Percentiles rank a stretch among this genome's conserved stretches.
Conservation (phyloP, 2,329 filamentous ascomycete species). For the Fusarium begoniae region DNA sequence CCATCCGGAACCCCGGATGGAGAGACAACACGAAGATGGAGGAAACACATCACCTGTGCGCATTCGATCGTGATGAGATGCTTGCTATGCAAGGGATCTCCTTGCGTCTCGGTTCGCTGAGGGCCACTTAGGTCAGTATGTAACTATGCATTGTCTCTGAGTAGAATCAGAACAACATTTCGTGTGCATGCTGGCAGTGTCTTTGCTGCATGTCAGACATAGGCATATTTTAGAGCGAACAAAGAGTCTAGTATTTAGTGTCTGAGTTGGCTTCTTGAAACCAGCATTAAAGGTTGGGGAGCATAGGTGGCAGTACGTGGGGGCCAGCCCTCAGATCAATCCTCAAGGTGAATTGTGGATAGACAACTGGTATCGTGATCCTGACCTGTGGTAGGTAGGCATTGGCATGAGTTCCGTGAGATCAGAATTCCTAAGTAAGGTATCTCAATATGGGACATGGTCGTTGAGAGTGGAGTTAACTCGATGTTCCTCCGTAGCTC, state of each 20-base stretch:
- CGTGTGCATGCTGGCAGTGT: background rate
- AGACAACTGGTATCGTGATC: background rate
- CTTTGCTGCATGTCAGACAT: background rate
- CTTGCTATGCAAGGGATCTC: background rate
- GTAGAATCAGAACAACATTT: background rate
- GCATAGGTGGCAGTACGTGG: conserved; percentile 1
- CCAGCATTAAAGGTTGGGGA: background rate
- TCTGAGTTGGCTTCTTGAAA: background rate
- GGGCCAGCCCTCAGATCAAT: background rate
- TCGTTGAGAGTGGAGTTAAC: conserved; percentile 1
- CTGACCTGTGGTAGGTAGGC: background rate
- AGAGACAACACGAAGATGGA: background rate
- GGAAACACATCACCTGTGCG: conserved; percentile 14
- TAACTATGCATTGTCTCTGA: background rate
- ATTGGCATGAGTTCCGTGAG: background rate
- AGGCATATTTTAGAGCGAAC: background rate
- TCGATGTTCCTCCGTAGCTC: background rate
- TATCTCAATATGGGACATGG: background rate
- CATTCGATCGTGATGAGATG: background rate
- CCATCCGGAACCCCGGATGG: conserved; percentile 3
- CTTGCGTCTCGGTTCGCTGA: background rate
- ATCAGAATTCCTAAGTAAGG: conserved; percentile 4
- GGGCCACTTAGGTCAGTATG: background rate
- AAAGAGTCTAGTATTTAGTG: background rate
- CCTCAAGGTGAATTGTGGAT: background rate